These are phyloP conservation scores for Hypoxylon sp. DNA, from an alignment of 2,329 filamentous ascomycete genomes.

Conservation along the genomic window DNA sequence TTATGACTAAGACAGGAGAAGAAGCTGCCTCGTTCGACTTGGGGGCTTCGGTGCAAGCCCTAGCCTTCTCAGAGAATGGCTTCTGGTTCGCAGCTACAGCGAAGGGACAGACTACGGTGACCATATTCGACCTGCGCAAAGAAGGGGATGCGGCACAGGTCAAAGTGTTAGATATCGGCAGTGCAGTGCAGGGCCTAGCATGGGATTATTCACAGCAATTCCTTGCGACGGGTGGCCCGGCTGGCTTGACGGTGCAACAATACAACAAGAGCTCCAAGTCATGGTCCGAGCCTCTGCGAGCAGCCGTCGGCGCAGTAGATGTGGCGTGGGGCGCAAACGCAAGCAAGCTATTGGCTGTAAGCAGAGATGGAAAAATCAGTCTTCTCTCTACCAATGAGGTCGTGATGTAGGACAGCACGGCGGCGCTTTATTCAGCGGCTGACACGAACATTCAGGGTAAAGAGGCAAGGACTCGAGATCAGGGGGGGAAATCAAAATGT, in stretches of 20 bases:
- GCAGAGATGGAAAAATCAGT: slow-evolving; percentile 78
- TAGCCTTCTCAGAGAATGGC: slow-evolving; percentile 95
- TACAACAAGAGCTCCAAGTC: slow-evolving; percentile 88
- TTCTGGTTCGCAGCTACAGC: slow-evolving; percentile 91
- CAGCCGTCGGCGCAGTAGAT: slow-evolving; percentile 77
- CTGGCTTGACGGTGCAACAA: slow-evolving; percentile 87
- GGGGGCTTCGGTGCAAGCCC: slow-evolving; percentile 75
- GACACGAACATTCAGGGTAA: slow-evolving; percentile 5
- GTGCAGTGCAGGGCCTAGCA: slow-evolving; percentile 77
- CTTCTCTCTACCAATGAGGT: slow-evolving; percentile 68
- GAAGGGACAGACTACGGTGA: slow-evolving; percentile 80
- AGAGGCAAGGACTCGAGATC: background rate
- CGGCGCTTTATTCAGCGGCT: slow-evolving; percentile 4
- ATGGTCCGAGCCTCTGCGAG: slow-evolving; percentile 88
- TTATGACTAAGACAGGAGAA: slow-evolving; percentile 83
- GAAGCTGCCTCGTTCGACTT: slow-evolving; percentile 79
- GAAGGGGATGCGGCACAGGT: slow-evolving; percentile 82
- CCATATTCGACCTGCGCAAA: slow-evolving; percentile 93
- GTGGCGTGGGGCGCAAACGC: slow-evolving; percentile 83
- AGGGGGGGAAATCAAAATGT: background rate
- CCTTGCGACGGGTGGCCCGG: slow-evolving; percentile 82
- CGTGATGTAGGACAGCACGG: slow-evolving; percentile 34
- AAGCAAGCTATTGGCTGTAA: slow-evolving; percentile 79
- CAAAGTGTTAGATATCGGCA: slow-evolving; percentile 88
- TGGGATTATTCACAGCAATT: slow-evolving; percentile 99